phyloP scores from a whole-genome alignment of 805 yeast species.

The Kluyveromyces starmeri region DNA sequence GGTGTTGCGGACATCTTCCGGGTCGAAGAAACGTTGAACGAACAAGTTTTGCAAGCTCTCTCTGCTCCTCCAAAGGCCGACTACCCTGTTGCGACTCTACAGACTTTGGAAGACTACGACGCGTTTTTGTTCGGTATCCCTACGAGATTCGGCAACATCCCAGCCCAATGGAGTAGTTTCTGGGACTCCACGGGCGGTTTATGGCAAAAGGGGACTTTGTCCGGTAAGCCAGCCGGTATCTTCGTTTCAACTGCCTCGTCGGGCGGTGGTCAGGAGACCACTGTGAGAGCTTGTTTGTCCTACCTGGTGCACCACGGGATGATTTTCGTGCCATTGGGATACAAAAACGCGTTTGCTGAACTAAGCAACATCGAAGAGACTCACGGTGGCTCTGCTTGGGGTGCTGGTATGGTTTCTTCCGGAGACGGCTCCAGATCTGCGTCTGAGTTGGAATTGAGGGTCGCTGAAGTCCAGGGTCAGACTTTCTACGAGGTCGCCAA shows the following conservation, averaged over 20 bases:
- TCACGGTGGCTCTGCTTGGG: constrained; percentile 84
- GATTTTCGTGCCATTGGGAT: constrained; percentile 71
- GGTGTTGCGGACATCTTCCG: constrained; percentile 60
- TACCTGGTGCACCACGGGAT: constrained; percentile 70
- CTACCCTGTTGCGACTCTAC: constrained; percentile 48
- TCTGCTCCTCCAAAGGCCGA: constrained; percentile 59
- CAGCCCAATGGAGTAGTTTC: constrained; percentile 68
- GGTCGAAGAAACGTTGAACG: constrained; percentile 66
- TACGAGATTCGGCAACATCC: constrained; percentile 67
- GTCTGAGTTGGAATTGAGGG: constrained; percentile 48
- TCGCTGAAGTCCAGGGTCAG: constrained; percentile 62
- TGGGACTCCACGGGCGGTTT: constrained; percentile 72
- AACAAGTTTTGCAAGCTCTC: constrained; percentile 45
- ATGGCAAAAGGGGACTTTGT: constrained; percentile 62
- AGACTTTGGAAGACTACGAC: constrained; percentile 53
- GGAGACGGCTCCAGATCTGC: constrained; percentile 70
- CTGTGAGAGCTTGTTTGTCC: constrained; percentile 50
- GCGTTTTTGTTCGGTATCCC: constrained; percentile 74
- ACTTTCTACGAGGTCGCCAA: constrained; percentile 40
- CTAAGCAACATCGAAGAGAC: constrained; percentile 51
- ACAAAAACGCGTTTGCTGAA: constrained; percentile 45
- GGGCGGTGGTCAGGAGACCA: constrained; percentile 75
- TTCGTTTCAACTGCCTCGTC: constrained; percentile 64
- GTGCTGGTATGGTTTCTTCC: constrained; percentile 74
- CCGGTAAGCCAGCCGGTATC: constrained; percentile 67